Evolutionary conservation across 306 rosid species (phyloP).

Genomic region (Prinsepia uniflora): DNA sequence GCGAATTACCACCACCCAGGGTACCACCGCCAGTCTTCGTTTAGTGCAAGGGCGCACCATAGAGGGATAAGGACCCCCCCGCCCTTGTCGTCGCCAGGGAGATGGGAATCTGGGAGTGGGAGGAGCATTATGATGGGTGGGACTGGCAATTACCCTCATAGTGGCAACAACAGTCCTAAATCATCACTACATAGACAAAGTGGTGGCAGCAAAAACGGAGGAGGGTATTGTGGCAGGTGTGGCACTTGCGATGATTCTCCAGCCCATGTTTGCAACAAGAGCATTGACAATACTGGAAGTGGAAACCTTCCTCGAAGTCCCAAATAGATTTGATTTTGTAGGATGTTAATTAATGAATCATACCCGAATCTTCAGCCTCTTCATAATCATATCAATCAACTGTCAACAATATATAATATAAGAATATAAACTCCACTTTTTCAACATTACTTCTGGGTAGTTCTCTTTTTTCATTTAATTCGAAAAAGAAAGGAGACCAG

Average conservation of each 20-base stretch:
- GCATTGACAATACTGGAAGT: not conserved
- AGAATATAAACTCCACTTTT: too few species aligned
- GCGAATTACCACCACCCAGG: not conserved
- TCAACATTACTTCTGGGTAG: too few species aligned
- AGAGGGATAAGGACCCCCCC: not conserved
- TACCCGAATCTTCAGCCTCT: too few species aligned
- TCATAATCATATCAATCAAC: too few species aligned
- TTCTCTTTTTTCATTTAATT: too few species aligned
- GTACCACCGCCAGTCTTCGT: not conserved
- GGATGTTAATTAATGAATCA: not conserved
- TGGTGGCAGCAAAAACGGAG: not conserved
- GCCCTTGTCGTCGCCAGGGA: not conserved
- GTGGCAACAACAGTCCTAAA: conserved; percentile 2
- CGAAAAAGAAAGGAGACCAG: not conserved
- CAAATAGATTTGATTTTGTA: not conserved
- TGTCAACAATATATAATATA: too few species aligned
- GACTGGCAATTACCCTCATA: not conserved
- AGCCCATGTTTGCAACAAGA: not conserved
- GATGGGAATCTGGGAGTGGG: not conserved
- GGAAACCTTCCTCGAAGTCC: conserved; percentile 10
- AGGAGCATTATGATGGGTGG: not conserved
- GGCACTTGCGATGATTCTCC: not conserved
- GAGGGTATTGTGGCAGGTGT: not conserved
- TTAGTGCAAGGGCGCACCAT: conserved; percentile 1
- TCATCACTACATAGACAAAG: not conserved